These are phyloP conservation scores for Suillus plorans DNA, from an alignment of 768 basidiomycete genomes.

Conservation along the genomic window DNA sequence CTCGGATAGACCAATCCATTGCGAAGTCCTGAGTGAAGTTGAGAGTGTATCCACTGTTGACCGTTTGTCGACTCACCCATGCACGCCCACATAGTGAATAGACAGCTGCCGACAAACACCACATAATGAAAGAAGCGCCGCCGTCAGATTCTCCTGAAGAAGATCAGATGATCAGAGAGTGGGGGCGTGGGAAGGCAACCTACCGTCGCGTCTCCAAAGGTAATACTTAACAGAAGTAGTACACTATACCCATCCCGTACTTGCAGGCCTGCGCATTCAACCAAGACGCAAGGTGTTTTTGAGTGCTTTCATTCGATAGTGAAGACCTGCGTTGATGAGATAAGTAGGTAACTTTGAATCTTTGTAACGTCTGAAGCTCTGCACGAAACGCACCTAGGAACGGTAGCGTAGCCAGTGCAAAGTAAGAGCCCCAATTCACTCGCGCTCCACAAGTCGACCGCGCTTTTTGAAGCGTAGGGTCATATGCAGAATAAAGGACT, in stretches of 20 bases:
- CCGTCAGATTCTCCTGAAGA: conserved; percentile 31
- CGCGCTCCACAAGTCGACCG: conserved; percentile 42
- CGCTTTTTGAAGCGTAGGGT: conserved; percentile 40
- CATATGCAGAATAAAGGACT: conserved; percentile 13
- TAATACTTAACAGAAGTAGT: conserved; percentile 70
- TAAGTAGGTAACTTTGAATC: conserved; percentile 78
- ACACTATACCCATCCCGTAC: conserved; percentile 67
- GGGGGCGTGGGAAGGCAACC: conserved; percentile 1
- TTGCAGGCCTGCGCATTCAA: conserved; percentile 69
- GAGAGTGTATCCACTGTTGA: background rate
- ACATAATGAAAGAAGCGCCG: conserved; percentile 60
- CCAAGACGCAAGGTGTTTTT: background rate
- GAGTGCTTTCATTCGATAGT: conserved; percentile 9
- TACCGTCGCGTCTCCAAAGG: conserved; percentile 73
- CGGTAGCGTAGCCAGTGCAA: conserved; percentile 63
- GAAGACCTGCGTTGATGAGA: conserved; percentile 73
- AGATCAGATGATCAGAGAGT: background rate
- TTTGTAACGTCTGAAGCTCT: conserved; percentile 82
- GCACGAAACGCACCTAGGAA: conserved; percentile 75
- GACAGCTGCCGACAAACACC: conserved; percentile 60
- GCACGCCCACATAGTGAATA: conserved; percentile 69
- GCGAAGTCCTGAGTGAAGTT: conserved; percentile 61
- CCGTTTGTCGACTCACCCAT: conserved; percentile 59
- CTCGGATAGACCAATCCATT: conserved; percentile 95
- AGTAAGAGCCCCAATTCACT: conserved; percentile 61